Evolutionary conservation across 2,329 filamentous ascomycete species (phyloP), one percentile per base, ranked within the genome.

Genomic region (Penicillium sp.): DNA sequence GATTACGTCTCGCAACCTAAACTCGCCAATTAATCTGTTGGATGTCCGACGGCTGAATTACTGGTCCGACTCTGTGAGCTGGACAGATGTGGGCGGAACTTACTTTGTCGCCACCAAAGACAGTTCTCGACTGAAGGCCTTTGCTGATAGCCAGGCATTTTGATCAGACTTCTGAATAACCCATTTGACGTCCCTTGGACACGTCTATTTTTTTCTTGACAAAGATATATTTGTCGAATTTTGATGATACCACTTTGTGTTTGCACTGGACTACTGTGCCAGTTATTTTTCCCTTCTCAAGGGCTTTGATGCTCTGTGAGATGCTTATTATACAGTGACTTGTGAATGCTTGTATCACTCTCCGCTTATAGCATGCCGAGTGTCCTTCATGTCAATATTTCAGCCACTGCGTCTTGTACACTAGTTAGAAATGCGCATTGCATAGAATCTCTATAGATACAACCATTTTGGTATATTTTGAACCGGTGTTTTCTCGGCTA

Each of bases 91-190:
- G 52, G 86, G 87, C 24, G 93, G 93, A 26, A 83, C 86, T 56
- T 99, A 94, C 74, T 97, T 89, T 69, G 89, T 97, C 68, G 91
- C 93, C 57, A 91, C 83, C 12, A 90, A 90, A 73, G 90, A 91
- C 65, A 77, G 76, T 59, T 77, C 76, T 28, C 80, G 80, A 63
- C 67, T 82, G 65, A 74, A 78, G 61, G 69, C 70, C 4, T 83
- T 83, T 65, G 66, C 71, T 59, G 73, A 76, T 58, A 68, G 42
- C 30, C 38, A 53, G 23, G 40, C 21, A 26, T 54, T 53, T n/a
- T 56, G 35, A 38, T 43, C 40, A 20, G 16, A 3, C 18, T 42
- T 9, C 11, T 20, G 4, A 21, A 20, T 42, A 11, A 18, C n/a
- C 3, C 38, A 42, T 7, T 8, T 18, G 18, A 42, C n/a, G 5